A percentile compares a stretch with the other conserved stretches of the same genome.
Conservation (phyloP, 179 eudicot species). For the Sideroxylon spinosum region DNA sequence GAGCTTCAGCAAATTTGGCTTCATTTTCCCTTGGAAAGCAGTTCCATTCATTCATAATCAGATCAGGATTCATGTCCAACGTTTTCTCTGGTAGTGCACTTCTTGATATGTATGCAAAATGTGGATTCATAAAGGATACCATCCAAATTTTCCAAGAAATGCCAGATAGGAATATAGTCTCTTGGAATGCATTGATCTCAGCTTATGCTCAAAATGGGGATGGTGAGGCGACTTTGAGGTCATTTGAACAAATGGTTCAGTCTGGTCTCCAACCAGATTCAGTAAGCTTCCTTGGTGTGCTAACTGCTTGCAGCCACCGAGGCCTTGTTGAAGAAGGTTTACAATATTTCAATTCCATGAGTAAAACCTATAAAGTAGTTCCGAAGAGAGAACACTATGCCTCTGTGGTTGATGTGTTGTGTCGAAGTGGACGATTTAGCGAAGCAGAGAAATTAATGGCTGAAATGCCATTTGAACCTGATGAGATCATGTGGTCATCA, state of each 20-base stretch:
- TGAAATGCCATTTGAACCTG: conserved; percentile 67
- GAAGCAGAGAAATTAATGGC: conserved; percentile 60
- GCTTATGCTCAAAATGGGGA: conserved; percentile 87
- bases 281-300: conserved; percentile 62
- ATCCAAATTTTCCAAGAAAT: conserved; percentile 52
- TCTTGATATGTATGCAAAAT: conserved; percentile 88
- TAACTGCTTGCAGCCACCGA: conserved; percentile 75
- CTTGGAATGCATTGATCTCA: conserved; percentile 89
- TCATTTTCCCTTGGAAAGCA: conserved; percentile 63
- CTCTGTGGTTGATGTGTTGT: conserved; percentile 64
- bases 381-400: conserved; percentile 75
- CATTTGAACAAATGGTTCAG: conserved; percentile 53
- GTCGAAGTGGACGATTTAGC: conserved; percentile 55
- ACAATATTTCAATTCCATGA: conserved; percentile 51
- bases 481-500: conserved; percentile 78
- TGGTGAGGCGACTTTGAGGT: conserved; percentile 51
- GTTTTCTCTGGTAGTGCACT: conserved; percentile 77
- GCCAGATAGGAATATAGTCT: conserved; percentile 61
- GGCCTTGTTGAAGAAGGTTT: conserved; percentile 79
- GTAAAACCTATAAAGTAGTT: conserved; percentile 34
- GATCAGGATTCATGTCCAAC: conserved; percentile 50
- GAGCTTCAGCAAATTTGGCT: conserved; percentile 69
- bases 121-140: conserved; percentile 67
- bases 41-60: conserved; percentile 48
- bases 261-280: conserved; percentile 63